Conservation (phyloP, 495 filamentous ascomycete genomes). For the Daldinia childiae region DNA sequence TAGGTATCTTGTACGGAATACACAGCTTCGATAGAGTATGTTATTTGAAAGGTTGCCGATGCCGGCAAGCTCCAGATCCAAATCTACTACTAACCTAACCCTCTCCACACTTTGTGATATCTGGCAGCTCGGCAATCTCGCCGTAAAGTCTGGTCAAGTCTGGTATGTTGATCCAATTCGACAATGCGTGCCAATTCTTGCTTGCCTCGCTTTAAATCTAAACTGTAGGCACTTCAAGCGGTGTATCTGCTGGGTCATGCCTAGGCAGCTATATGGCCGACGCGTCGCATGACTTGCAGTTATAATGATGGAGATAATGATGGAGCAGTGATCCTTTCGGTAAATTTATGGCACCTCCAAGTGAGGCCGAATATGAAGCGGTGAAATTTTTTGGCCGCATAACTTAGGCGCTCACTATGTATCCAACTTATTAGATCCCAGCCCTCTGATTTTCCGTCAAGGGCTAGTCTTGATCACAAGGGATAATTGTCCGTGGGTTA, state of each 20-base stretch:
- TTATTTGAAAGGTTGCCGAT: conserved; percentile 34
- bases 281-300: conserved; percentile 12
- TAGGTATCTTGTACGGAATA: neutral
- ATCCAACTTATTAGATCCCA: conserved; percentile 1
- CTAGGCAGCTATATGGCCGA: conserved; percentile 11
- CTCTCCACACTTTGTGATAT: conserved; percentile 31
- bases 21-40: conserved; percentile 22
- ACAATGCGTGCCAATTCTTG: conserved; percentile 7
- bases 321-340: conserved; percentile 15
- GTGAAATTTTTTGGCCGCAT: conserved; percentile 10
- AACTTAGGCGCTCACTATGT: neutral
- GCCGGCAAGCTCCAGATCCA: conserved; percentile 24
- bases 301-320: conserved; percentile 12
- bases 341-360: neutral
- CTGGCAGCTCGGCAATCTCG: conserved; percentile 39
- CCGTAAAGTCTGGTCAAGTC: conserved; percentile 12
- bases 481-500: neutral
- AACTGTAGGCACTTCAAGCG: conserved; percentile 13
- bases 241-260: conserved; percentile 10
- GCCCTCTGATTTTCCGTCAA: neutral
- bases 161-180: conserved; percentile 11
- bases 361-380: neutral
- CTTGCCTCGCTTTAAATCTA: conserved; percentile 20
- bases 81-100: conserved; percentile 37
- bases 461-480: neutral